A percentile compares a stretch with the other conserved stretches of the same genome.
phyloP scores from a whole-genome alignment of 169 alveolate genomes.

The Cryptosporidium viatorum region DNA sequence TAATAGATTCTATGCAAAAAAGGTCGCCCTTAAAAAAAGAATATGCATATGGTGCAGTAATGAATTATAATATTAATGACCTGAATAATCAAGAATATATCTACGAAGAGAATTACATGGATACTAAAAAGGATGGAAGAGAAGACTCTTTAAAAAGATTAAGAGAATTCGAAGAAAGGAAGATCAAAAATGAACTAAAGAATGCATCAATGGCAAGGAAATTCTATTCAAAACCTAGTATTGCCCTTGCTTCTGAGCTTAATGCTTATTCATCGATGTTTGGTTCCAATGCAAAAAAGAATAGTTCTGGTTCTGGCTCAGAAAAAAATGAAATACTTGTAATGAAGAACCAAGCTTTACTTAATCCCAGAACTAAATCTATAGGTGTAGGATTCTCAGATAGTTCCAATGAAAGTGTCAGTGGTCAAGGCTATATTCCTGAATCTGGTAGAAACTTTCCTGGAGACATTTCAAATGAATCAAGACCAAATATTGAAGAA shows the following conservation, averaged over 20 bases:
- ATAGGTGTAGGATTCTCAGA: no score
- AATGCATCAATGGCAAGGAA: not conserved
- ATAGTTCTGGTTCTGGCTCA: not conserved
- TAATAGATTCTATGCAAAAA: conserved; percentile 32
- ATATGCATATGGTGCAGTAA: not conserved
- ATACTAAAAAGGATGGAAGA: not conserved
- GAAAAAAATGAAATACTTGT: no score
- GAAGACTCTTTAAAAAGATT: not conserved
- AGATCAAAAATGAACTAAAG: not conserved
- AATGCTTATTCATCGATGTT: not conserved
- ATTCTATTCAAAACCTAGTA: not conserved
- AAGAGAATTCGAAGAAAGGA: not conserved
- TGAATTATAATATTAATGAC: conserved; percentile 13
- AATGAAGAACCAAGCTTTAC: no score
- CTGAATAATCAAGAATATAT: not conserved
- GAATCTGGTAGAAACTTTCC: no score
- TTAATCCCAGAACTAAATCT: no score
- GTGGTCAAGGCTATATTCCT: not conserved
- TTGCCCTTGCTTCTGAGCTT: not conserved
- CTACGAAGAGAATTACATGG: not conserved
- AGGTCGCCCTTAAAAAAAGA: not conserved
- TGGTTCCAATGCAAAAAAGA: not conserved
- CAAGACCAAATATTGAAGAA: not conserved
- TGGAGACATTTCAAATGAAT: not conserved
- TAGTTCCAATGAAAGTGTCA: no score